A percentile compares a stretch with the other conserved stretches of the same genome.
phyloP scores from a whole-genome alignment of 805 yeast species.

The Ogataea trehalophila region DNA sequence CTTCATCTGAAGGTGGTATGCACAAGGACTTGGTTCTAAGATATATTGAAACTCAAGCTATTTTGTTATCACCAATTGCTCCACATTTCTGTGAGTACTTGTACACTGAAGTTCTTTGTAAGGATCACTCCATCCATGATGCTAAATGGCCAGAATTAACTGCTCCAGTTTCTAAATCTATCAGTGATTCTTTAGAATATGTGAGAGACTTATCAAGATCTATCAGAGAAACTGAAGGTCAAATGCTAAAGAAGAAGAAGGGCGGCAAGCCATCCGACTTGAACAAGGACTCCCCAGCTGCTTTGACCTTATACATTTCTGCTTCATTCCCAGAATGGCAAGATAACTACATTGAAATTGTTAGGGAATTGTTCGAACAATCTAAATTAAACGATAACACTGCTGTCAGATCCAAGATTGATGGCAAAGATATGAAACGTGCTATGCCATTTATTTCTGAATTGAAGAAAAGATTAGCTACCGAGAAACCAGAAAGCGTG shows the following conservation, averaged over 20 bases:
- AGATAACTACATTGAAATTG: slow-evolving; percentile 56
- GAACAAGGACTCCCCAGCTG: slow-evolving; percentile 69
- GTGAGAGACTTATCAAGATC: slow-evolving; percentile 74
- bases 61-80: slow-evolving; percentile 85
- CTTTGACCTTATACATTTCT: slow-evolving; percentile 68
- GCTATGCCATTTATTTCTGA: slow-evolving; percentile 96
- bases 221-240: slow-evolving; percentile 91
- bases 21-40: slow-evolving; percentile 75
- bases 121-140: slow-evolving; percentile 58
- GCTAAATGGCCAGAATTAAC: slow-evolving; percentile 78
- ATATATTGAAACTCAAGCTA: slow-evolving; percentile 82
- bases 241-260: slow-evolving; percentile 79
- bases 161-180: slow-evolving; percentile 56
- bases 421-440: slow-evolving; percentile 87
- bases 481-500: slow-evolving; percentile 69
- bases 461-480: slow-evolving; percentile 72
- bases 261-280: slow-evolving; percentile 72
- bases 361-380: slow-evolving; percentile 66
- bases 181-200: slow-evolving; percentile 69
- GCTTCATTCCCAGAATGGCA: slow-evolving; percentile 76
- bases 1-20: slow-evolving; percentile 54
- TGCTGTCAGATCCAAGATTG: slow-evolving; percentile 55
- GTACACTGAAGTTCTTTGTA: slow-evolving; percentile 75
- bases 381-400: slow-evolving; percentile 62
- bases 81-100: slow-evolving; percentile 94